Base-by-base conservation (phyloP, 192 early-diverging fungal species). In the Gigaspora rosea region DNA sequence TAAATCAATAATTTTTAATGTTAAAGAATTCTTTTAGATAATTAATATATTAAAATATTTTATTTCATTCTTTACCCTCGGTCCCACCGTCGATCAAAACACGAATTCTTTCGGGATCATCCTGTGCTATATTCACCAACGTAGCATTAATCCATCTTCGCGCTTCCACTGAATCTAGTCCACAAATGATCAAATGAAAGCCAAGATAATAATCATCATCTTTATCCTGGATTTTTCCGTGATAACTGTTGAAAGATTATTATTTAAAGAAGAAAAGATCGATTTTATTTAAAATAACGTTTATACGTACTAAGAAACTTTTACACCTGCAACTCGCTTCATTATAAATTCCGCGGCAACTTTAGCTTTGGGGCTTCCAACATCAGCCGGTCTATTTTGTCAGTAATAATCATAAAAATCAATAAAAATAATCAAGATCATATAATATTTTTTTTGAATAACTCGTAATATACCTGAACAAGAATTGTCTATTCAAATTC, bases 61-160 rank as follows among this genome's bases (percentile, higher is more conserved):
- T 13, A 46, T 64, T 12, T 61, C 18, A 57, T 36, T 22, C 15
- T 33, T n/a, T 63, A 89, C 90, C 94, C 85, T 99, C 97, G 8
- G 95, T 97, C 11, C 97, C 97, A 15, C 97, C 97, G 69, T 99
- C 97, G 62, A 99, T 89, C 65, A 98, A 87, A 15, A 95, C 94
- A 79, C 92, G 96, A 61, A 96, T 81, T 4, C 90, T 90, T 51
- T 89, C 86, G 0, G 89, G 89, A 59, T 93, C 87, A 10, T 95
- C 94, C 48, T 95, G 94, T 13, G 86, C 89, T 85, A 97, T 89
- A 12, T 85, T 84, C 36, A 94, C 83, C 9, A 98, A 73, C 12
- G 90, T 95, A 4, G 96, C 95, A 81, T 99, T 99, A 22, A 99
- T 97, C 97, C 97, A 99, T 58, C 97, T 88, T 62, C 97, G 86